Evolutionary conservation across 371 early-diverging fungal species (phyloP), one percentile per base, ranked within the genome.

Genomic region (Mortierella sp.): DNA sequence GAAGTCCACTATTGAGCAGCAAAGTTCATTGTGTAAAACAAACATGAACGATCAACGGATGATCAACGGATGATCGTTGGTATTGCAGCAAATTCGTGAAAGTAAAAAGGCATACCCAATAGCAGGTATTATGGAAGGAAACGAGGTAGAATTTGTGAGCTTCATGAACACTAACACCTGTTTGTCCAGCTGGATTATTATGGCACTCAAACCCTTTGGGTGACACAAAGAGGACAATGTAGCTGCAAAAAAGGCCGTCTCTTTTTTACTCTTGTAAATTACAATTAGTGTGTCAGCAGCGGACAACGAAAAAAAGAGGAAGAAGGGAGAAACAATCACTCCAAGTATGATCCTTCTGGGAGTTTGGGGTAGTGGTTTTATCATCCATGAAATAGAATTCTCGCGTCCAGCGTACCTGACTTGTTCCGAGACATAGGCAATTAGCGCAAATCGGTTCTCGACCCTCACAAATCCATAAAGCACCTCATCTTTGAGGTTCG

Each of bases 391-490:
- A 37, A 37, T 37, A 37, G 6, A n/a, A 43, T 43, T 43, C 1
- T 7, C 6, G 19, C 15, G 21, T 43, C 6, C 37, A 37, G 50
- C 27, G 56, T 86, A 89, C 88, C 89, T 89, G 60, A 89, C 86
- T 79, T 87, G 84, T 49, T 89, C 89, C 21, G 88, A 86, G 17
- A 92, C 87, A 80, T 87, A 89, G 24, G 87, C 84, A 21, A 92
- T 73, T 5, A 88, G 78, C n/a, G 88, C 81, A 63, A 83, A 87
- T 50, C 83, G 80, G 56, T 86, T 86, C 30, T 92, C 90, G 14
- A 88, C 79, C 37, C 88, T 75, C 15, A 89, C 80, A 57, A 88
- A 87, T 3, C 88, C 90, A 73, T 86, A 92, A 2, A 89, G 68
- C 12, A 92, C 87, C 60, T 89, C 89, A 32, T 90, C 87, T n/a